phyloP scores from a whole-genome alignment of 345 rosid species.

The Syzygium aromaticum region DNA sequence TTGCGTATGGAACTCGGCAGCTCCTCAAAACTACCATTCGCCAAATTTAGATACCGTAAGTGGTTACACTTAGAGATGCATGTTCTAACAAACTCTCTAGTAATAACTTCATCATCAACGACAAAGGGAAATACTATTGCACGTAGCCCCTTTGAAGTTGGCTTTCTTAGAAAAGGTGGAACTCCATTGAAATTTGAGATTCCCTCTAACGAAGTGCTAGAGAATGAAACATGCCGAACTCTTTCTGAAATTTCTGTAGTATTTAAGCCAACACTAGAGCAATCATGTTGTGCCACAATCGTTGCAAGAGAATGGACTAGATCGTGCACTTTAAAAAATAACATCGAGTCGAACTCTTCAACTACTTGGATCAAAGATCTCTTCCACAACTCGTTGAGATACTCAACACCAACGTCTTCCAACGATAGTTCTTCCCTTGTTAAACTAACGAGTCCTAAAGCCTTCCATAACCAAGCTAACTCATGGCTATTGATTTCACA shows the following conservation, averaged over 20 bases:
- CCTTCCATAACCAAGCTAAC: rapidly evolving
- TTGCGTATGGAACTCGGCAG: not conserved
- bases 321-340: rapidly evolving
- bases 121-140: too few species aligned
- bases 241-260: not conserved
- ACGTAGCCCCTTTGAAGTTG: not conserved
- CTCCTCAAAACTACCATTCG: rapidly evolving
- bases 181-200: not conserved
- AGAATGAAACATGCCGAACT: not conserved
- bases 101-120: not conserved
- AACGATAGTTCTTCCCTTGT: not conserved
- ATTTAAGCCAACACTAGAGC: rapidly evolving
- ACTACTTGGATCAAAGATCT: not conserved
- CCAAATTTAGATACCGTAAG: rapidly evolving
- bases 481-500: rapidly evolving
- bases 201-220: rapidly evolving
- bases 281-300: not conserved
- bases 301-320: not conserved
- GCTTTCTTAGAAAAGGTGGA: not conserved
- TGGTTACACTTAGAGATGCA: not conserved
- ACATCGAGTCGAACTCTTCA: rapidly evolving
- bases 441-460: not conserved
- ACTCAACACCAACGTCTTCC: not conserved
- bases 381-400: not conserved
- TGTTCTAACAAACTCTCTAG: rapidly evolving